These are phyloP conservation scores for Fusarium verrucosum DNA, from an alignment of 2,329 filamentous ascomycete genomes.

Conservation along the genomic window DNA sequence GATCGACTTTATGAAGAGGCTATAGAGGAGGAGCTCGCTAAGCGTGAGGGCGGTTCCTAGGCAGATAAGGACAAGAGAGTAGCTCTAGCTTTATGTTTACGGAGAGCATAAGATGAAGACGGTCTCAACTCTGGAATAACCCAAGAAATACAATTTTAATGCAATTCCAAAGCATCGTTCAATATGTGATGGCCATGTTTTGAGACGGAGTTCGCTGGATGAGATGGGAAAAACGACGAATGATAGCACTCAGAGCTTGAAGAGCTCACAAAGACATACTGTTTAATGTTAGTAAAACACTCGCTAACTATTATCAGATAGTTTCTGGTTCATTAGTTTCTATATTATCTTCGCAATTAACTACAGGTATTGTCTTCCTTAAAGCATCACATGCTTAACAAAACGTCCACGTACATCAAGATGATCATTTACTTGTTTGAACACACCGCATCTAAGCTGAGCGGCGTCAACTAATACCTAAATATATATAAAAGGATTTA, in stretches of 20 bases:
- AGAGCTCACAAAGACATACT: too few relatives aligned
- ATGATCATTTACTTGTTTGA: not conserved
- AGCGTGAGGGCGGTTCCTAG: conserved; percentile 61
- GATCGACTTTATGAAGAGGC: conserved; percentile 61
- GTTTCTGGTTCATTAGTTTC: not conserved
- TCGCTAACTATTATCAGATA: not conserved
- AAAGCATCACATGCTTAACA: not conserved
- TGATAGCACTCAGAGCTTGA: not conserved
- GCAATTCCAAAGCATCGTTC: not conserved
- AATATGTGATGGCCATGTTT: not conserved
- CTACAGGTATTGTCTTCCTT: not conserved
- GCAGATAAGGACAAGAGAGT: not conserved
- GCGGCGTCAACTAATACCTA: too few relatives aligned
- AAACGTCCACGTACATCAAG: not conserved
- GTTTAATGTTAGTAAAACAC: not conserved
- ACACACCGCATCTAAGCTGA: not conserved
- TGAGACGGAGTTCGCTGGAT: not conserved
- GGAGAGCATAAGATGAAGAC: too few relatives aligned
- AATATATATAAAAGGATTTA: too few relatives aligned
- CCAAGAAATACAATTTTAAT: not conserved
- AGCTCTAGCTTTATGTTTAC: not conserved
- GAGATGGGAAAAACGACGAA: not conserved
- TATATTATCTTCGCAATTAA: not conserved
- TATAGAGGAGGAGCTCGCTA: conserved; percentile 66
- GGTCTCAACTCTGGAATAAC: not conserved